A percentile compares a stretch with the other conserved stretches of the same genome.
Evolutionary conservation across 2,329 filamentous ascomycete species (phyloP).

Genomic region (Penicillium sp.): DNA sequence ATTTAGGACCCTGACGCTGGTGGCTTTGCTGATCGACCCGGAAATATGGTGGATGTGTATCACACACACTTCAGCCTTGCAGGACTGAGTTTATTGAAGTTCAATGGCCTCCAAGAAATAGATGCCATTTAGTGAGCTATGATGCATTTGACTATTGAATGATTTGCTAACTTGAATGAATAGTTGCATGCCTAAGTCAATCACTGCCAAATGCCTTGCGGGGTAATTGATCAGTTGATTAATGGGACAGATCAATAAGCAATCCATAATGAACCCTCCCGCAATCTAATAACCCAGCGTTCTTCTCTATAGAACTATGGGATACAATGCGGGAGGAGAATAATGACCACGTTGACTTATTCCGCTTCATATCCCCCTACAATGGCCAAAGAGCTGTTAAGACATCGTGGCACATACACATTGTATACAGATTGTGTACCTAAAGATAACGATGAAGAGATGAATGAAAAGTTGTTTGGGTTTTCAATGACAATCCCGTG

Average conservation of each 20-base stretch:
- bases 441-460: not conserved
- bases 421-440: constrained; percentile 21
- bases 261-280: constrained; percentile 48
- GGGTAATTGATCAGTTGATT: constrained; percentile 29
- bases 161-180: constrained; percentile 17
- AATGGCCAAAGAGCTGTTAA: constrained; percentile 41
- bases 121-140: constrained; percentile 76
- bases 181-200: constrained; percentile 69
- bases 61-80: constrained; percentile 89
- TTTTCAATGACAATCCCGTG: not conserved
- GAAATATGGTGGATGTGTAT: constrained; percentile 95
- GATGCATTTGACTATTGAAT: not conserved
- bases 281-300: constrained; percentile 68
- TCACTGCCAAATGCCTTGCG: constrained; percentile 58
- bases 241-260: not conserved
- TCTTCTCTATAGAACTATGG: constrained; percentile 53
- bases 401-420: constrained; percentile 39
- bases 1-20: constrained; percentile 70
- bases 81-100: constrained; percentile 78
- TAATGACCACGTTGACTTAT: constrained; percentile 41
- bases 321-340: constrained; percentile 72
- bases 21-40: constrained; percentile 85
- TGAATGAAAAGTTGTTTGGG: not conserved
- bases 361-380: constrained; percentile 40
- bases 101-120: constrained; percentile 72